phyloP scores from a whole-genome alignment of 768 basidiomycete genomes.

The Cystofilobasidium macerans region DNA sequence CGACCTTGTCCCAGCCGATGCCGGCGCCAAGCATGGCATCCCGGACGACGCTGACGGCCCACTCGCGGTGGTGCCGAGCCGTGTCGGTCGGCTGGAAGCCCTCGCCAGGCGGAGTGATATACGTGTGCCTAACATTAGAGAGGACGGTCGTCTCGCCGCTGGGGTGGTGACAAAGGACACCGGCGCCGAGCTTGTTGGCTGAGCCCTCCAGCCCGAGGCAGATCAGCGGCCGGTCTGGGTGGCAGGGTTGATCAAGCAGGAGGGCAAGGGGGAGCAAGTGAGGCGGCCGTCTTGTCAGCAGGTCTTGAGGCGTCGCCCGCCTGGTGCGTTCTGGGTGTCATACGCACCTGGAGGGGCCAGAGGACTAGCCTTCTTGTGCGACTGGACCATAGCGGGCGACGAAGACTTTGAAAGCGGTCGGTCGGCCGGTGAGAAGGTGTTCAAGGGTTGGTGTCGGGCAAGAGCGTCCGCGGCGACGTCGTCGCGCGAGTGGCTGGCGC shows the following conservation, averaged over 20 bases:
- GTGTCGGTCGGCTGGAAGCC: slow-evolving; percentile 95
- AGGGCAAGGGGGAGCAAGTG: neutral
- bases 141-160: slow-evolving; percentile 45
- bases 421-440: too few species aligned
- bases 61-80: slow-evolving; percentile 87
- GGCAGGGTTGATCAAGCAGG: neutral
- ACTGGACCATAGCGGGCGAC: neutral
- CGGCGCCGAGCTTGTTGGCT: slow-evolving; percentile 93
- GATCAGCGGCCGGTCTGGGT: slow-evolving; percentile 41
- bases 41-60: slow-evolving; percentile 71
- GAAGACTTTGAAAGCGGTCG: too few species aligned
- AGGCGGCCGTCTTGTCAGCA: too few species aligned
- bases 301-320: too few species aligned
- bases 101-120: slow-evolving; percentile 95
- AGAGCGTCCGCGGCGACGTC: too few species aligned
- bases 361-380: neutral
- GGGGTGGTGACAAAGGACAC: slow-evolving; percentile 70
- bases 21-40: slow-evolving; percentile 60
- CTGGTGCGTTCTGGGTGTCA: neutral
- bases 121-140: slow-evolving; percentile 93
- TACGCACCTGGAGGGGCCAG: neutral
- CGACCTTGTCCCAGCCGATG: slow-evolving; percentile 62
- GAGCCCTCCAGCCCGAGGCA: slow-evolving; percentile 97
- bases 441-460: too few species aligned
- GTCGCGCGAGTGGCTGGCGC: too few species aligned